Evolutionary conservation across 805 yeast genomes (phyloP), one percentile per base, ranked within the genome.

Genomic region (Lipomyces lipofer): DNA sequence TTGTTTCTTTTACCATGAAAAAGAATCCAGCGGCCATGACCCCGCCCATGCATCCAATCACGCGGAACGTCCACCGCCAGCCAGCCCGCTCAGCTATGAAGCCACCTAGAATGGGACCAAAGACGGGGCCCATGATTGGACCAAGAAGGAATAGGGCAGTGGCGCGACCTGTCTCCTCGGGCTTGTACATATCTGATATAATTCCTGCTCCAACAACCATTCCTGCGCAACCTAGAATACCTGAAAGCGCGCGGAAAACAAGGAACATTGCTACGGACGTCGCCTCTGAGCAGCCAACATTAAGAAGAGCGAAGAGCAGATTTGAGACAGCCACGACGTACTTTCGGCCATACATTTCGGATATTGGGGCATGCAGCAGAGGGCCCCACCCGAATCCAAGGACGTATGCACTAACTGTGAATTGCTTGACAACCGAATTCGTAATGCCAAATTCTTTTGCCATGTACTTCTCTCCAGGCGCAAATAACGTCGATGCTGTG

Each of bases 11-110:
- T 29, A 88, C 79, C 19, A 77, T 64, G 5, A 80, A 47, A 21
- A 63, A 45, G 21, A 65, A 38, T 15, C 46, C 46, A 7, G 40
- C 8, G 9, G 49, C 29, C 46, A 54, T 49, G 21, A 63, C 53
- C n/a, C 45, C 50, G 12, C 62, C 56, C 40, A 60, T 43, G 29
- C 61, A 58, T 38, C 60, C 52, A 44, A 78, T 67, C 9, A 83
- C 78, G 81, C 86, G 83, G 65, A 83, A 83, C 42, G 79, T 69
- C 89, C 89, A 85, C 71, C 89, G 77, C 90, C 90, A 85, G 28
- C 84, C 80, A 8, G 74, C 77, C 55, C 77, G 70, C 64, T 80
- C 84, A 49, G 80, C 81, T 57, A 84, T 73, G 54, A 75, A 77
- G 36, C 87, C 86, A 10, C 67, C 66, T 63, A 80, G 67, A 49